Base-by-base conservation (phyloP, 148 eudicot species). In the Silene uniflora region DNA sequence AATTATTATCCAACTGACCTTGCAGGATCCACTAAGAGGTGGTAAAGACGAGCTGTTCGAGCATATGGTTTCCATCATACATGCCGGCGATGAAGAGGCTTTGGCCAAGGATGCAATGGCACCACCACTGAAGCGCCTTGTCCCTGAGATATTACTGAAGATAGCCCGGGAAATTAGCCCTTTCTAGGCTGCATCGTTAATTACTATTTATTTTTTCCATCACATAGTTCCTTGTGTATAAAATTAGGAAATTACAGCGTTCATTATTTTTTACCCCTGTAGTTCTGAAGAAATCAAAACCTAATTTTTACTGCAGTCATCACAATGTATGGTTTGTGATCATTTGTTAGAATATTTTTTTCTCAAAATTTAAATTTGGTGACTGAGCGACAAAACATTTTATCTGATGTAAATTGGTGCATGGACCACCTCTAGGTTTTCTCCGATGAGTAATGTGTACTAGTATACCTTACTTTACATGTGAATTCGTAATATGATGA, bases 1-100 rank as follows among this genome's bases (percentile, higher is more conserved):
- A 59, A 52, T 60, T 46, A 60, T 46, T 1, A 52, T 55, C 54
- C n/a, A 6, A 62, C 60, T 10, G 44, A 10, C 5, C 3, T 32
- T 81, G 83, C 84, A 93, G 98, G 99, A 95, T 88, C 92, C 97
- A 47, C 80, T 95, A 58, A 86, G 99, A 81, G 99, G 99, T 2
- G 99, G 99, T 29, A 86, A 84, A 81, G 97, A 92, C 35, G 94
- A 90, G 69, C 80, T 95, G 55, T 89, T 90, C 64, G 97, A 92
- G 72, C 84, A 79, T 70, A 25, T 95, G 75, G 86, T 92, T 23
- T 80, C 80, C 3, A 85, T 83, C 73, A 84, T 95, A 77, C 96
- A 86, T 59, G 81, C 89, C 12, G 92, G 81, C 32, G 97, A 95
- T 73, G 74, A 80, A 63, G 93, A 87, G 75, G 99, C 98, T 73